A percentile compares a stretch with the other conserved stretches of the same genome.
phyloP scores from a whole-genome alignment of 2,329 filamentous ascomycete genomes.

The Diplodia sapinea region DNA sequence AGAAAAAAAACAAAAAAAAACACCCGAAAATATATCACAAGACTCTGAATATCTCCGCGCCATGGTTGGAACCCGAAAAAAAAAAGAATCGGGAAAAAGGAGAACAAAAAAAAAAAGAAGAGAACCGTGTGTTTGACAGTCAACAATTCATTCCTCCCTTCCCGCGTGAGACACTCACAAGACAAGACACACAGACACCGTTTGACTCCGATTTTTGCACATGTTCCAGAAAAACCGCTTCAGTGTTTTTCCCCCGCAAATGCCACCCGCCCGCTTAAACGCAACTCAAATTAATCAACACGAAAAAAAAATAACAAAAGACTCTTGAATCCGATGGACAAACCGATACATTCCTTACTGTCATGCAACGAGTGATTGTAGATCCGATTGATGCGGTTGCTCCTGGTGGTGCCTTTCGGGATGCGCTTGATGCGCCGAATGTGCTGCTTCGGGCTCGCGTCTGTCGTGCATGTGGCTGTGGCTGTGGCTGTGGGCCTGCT shows the following conservation, averaged over 20 bases:
- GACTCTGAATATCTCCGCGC: too few species aligned
- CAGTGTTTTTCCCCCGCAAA: not conserved
- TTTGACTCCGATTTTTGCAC: constrained; percentile 12
- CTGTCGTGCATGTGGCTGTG: constrained; percentile 11
- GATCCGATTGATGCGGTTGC: constrained; percentile 26
- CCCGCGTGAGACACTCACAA: not conserved
- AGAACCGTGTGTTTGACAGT: too few species aligned
- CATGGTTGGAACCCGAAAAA: too few species aligned
- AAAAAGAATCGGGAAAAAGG: too few species aligned
- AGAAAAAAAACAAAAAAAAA: too few species aligned
- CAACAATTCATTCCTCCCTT: too few species aligned
- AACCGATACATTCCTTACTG: not conserved
- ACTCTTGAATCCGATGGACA: not conserved
- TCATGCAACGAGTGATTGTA: constrained; percentile 30
- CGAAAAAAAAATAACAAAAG: not conserved
- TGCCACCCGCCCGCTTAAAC: constrained; percentile 25
- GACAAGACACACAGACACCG: not conserved
- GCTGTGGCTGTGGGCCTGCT: not conserved
- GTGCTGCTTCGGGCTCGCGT: constrained; percentile 10
- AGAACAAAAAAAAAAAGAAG: too few species aligned
- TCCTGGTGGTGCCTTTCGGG: constrained; percentile 7
- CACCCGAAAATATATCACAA: too few species aligned
- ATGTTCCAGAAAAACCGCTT: not conserved
- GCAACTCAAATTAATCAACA: constrained; percentile 16
- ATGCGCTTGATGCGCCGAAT: not conserved